Conservation (phyloP, 208 protist genomes). For the Acanthamoeba lenticulata region DNA sequence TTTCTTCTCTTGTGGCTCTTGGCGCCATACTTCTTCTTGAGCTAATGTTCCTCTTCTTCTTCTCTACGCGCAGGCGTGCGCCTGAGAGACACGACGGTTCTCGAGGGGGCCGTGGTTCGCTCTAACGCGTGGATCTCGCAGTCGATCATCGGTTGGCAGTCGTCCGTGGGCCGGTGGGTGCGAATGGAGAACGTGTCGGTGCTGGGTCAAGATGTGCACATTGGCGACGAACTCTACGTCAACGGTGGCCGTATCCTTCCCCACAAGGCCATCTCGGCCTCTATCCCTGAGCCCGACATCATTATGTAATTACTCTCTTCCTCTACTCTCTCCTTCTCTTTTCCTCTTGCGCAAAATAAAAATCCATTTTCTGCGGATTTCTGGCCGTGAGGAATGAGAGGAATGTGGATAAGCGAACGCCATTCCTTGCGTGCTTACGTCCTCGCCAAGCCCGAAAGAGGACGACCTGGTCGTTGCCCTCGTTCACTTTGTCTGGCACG, state of each 20-base stretch:
- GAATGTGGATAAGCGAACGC: neutral
- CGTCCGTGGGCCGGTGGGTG: conserved; percentile 88
- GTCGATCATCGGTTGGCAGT: conserved; percentile 97
- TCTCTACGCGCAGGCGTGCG: conserved; percentile 81
- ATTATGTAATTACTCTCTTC: conserved; percentile 90
- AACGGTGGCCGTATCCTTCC: conserved; percentile 94
- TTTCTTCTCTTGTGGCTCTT: neutral
- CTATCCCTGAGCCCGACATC: conserved; percentile 90
- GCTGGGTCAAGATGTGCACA: conserved; percentile 94
- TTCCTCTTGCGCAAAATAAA: neutral
- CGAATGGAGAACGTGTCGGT: conserved; percentile 95
- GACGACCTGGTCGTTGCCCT: no score
- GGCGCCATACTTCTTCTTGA: neutral
- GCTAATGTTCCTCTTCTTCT: neutral
- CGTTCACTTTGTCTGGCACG: no score
- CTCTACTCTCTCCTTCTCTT: neutral
- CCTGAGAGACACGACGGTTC: conserved; percentile 90
- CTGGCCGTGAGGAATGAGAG: neutral
- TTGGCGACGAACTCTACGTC: conserved; percentile 92
- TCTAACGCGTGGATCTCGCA: conserved; percentile 89
- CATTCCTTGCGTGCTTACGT: no score
- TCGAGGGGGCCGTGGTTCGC: conserved; percentile 91
- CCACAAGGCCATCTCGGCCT: conserved; percentile 93
- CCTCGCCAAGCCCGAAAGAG: no score
- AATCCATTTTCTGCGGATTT: neutral